phyloP scores from a whole-genome alignment of 2,329 filamentous ascomycete genomes.

The Cyanodermella asteris region DNA sequence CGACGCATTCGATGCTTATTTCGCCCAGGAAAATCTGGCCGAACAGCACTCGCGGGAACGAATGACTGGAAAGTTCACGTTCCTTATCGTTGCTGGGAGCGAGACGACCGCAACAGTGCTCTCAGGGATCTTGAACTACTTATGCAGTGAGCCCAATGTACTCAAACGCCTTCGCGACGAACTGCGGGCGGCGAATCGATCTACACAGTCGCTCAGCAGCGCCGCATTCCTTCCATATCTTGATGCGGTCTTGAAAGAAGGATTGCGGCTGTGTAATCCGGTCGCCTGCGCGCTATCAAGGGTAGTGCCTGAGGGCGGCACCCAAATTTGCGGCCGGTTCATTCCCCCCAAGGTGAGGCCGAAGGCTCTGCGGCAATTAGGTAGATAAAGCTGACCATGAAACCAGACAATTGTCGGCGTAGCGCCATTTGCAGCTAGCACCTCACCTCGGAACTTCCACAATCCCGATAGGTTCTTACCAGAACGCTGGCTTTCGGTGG shows the following conservation, averaged over 20 bases:
- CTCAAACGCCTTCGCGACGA: constrained; percentile 17
- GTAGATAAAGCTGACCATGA: constrained; percentile 1
- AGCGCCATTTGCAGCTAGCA: constrained; percentile 1
- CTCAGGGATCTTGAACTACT: constrained; percentile 18
- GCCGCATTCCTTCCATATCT: constrained; percentile 14
- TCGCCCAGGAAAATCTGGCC: no score
- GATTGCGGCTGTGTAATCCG: constrained; percentile 20
- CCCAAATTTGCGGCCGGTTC: neutral
- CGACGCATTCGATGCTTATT: no score
- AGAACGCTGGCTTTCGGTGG: constrained; percentile 2
- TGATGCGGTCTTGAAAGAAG: constrained; percentile 19
- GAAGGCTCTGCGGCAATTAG: constrained; percentile 1
- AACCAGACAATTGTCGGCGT: constrained; percentile 4
- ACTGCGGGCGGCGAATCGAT: constrained; percentile 9
- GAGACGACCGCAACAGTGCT: constrained; percentile 25
- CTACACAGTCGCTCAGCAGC: no score
- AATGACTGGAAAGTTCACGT: no score
- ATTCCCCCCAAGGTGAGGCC: neutral
- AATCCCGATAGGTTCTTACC: constrained; percentile 2
- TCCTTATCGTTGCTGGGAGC: constrained; percentile 18
- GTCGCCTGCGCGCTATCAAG: constrained; percentile 10
- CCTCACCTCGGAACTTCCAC: neutral
- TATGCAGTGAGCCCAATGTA: constrained; percentile 15
- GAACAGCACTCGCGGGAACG: no score
- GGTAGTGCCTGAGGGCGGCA: constrained; percentile 1